These are phyloP conservation scores for Fusarium chuoi DNA, from an alignment of 2,329 filamentous ascomycete species.

Conservation along the genomic window DNA sequence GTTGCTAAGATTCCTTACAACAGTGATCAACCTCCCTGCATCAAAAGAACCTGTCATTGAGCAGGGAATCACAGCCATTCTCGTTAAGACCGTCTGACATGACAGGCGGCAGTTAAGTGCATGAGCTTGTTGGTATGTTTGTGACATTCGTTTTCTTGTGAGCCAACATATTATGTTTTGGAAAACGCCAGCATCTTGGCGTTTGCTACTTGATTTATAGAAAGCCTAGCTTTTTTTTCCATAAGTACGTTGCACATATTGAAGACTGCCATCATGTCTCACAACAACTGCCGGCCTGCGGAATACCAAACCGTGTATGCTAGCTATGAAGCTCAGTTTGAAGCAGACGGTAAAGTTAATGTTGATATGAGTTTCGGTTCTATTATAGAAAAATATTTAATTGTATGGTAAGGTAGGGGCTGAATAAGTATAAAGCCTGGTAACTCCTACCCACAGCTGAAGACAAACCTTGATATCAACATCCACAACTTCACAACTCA, in stretches of 20 bases:
- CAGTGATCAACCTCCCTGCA: background rate
- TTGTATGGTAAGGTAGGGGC: background rate
- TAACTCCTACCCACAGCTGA: background rate
- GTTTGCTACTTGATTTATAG: background rate
- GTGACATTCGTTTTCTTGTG: background rate
- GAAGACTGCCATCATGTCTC: background rate
- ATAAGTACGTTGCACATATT: background rate
- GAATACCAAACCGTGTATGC: slow-evolving; percentile 19
- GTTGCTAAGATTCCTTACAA: background rate
- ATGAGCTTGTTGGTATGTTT: background rate
- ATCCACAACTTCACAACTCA: background rate
- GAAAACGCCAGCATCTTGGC: background rate
- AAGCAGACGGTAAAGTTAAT: background rate
- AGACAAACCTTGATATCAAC: background rate
- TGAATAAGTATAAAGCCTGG: slow-evolving; percentile 7
- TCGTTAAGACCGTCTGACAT: background rate
- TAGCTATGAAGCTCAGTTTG: background rate
- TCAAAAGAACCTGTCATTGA: background rate
- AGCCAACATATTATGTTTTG: background rate
- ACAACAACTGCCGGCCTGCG: background rate
- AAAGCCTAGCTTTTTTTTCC: fast-evolving
- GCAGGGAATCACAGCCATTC: background rate
- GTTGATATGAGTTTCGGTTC: background rate
- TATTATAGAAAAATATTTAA: background rate
- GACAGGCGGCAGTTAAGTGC: background rate